These are phyloP conservation scores for Metschnikowia dekortorum DNA, from an alignment of 805 yeast genomes.

Conservation along the genomic window DNA sequence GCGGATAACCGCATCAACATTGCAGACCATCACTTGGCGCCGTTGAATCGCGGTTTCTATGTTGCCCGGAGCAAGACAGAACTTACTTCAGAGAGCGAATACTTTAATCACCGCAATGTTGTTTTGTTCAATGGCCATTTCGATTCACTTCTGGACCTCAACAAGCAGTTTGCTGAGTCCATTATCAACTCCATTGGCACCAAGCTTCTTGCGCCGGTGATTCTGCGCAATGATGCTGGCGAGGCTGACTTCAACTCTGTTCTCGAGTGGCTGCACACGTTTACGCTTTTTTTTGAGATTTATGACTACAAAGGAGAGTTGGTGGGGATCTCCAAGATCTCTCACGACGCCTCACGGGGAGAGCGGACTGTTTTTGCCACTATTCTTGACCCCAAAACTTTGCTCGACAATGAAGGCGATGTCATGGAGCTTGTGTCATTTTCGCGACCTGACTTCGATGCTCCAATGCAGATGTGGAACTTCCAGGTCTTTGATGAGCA, in stretches of 20 bases:
- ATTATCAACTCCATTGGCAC: conserved; percentile 21
- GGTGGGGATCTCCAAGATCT: conserved; percentile 21
- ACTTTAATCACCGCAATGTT: conserved; percentile 22
- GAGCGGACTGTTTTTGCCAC: conserved; percentile 18
- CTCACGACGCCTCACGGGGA: conserved; percentile 20
- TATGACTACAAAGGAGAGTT: conserved; percentile 33
- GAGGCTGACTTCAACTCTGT: background rate
- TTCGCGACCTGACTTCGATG: conserved; percentile 16
- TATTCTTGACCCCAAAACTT: conserved; percentile 28
- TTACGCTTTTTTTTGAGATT: conserved; percentile 34
- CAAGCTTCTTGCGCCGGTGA: conserved; percentile 25
- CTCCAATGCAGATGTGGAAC: conserved; percentile 26
- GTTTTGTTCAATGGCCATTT: conserved; percentile 20
- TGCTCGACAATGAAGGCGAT: conserved; percentile 31
- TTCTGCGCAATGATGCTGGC: background rate
- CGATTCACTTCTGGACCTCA: conserved; percentile 14
- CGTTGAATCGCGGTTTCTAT: conserved; percentile 32
- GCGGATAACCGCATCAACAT: conserved; percentile 24
- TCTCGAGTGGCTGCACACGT: conserved; percentile 16
- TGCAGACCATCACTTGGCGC: conserved; percentile 21
- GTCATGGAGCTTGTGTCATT: conserved; percentile 13
- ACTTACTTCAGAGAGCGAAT: conserved; percentile 12
- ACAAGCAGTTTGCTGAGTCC: conserved; percentile 19
- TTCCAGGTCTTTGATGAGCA: conserved; percentile 18
- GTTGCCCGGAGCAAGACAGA: conserved; percentile 15